phyloP scores from a whole-genome alignment of 2,329 filamentous ascomycete genomes.

The Nannizziopsis arthrosporioides region DNA sequence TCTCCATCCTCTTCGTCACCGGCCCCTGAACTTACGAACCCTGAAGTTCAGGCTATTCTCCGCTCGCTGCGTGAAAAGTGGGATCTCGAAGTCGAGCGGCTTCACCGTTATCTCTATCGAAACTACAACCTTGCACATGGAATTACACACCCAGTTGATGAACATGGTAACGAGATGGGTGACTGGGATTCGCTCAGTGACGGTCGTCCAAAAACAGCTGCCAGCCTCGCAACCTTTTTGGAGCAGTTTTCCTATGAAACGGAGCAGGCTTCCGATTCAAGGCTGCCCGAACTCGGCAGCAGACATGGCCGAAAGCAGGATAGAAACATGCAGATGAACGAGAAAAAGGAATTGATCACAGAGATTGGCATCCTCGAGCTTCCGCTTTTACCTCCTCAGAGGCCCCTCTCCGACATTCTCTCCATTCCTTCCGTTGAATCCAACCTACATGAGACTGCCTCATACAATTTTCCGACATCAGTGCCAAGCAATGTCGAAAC shows the following conservation, averaged over 20 bases:
- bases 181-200: constrained; percentile 25
- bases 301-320: background rate
- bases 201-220: constrained; percentile 29
- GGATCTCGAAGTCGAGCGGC: constrained; percentile 33
- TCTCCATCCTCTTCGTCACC: constrained; percentile 10
- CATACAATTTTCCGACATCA: background rate
- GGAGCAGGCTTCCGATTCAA: background rate
- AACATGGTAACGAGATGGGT: constrained; percentile 17
- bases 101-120: constrained; percentile 35
- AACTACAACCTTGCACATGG: constrained; percentile 36
- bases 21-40: constrained; percentile 16
- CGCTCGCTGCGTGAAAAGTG: constrained; percentile 35
- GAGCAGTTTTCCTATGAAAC: constrained; percentile 24
- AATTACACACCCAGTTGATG: constrained; percentile 9
- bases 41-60: constrained; percentile 34
- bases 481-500: background rate
- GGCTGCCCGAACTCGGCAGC: background rate
- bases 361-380: background rate
- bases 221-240: constrained; percentile 29
- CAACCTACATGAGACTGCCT: background rate
- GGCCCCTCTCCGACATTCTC: constrained; percentile 2
- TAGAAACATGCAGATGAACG: background rate
- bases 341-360: background rate
- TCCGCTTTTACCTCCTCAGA: background rate
- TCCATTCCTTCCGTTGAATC: constrained; percentile 4